These are phyloP conservation scores for Andrographis paniculata DNA, from an alignment of 305 asterid species.

Conservation along the genomic window DNA sequence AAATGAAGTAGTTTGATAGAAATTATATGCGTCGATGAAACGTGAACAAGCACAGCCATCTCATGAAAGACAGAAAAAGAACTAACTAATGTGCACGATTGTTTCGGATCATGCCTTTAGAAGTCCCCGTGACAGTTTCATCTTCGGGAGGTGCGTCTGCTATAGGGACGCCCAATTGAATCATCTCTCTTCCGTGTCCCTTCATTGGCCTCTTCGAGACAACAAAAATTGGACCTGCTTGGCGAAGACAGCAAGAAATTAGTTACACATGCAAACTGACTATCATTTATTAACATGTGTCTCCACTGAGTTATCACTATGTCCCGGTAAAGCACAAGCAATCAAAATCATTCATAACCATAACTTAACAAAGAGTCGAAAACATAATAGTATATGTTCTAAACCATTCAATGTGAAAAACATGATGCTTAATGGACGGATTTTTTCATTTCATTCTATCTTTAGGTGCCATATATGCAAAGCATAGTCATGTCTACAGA, in stretches of 20 bases:
- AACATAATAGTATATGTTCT: too few species aligned
- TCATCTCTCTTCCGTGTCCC: conserved; percentile 93
- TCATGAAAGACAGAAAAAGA: conserved; percentile 2
- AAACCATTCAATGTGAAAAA: too few species aligned
- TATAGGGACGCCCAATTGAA: conserved; percentile 64
- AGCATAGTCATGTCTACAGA: too few species aligned
- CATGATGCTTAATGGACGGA: too few species aligned
- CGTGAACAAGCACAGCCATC: neutral
- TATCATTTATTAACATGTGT: too few species aligned
- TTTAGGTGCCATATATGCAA: too few species aligned
- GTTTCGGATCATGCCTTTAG: conserved; percentile 46
- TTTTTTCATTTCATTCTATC: too few species aligned
- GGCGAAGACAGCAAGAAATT: neutral
- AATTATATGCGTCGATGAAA: conserved; percentile 6
- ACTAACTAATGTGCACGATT: conserved; percentile 11
- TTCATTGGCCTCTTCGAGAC: conserved; percentile 64
- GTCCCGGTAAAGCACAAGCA: too few species aligned
- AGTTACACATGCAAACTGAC: conserved; percentile 1
- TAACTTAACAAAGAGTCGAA: too few species aligned
- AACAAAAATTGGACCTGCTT: conserved; percentile 67
- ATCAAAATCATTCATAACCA: too few species aligned
- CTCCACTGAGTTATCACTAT: too few species aligned
- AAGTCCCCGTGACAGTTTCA: conserved; percentile 43
- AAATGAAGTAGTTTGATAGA: conserved; percentile 11
- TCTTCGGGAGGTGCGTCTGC: conserved; percentile 58